Conservation (phyloP, 2,329 filamentous ascomycete genomes). For the Hypoxylon sp. region DNA sequence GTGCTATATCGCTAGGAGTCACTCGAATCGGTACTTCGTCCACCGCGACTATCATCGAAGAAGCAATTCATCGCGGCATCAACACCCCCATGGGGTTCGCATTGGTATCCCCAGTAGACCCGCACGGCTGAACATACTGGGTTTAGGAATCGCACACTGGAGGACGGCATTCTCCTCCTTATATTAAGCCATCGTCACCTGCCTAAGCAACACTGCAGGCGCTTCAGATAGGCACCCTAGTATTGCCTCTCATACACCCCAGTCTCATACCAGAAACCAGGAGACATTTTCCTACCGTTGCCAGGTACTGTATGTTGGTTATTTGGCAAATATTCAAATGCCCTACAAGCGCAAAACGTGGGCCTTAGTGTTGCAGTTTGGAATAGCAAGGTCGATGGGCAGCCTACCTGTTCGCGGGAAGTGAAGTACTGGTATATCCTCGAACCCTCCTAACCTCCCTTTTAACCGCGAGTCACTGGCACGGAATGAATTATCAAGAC, state of each 20-base stretch:
- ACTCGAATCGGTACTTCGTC: conserved; percentile 70
- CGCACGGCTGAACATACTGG: background rate
- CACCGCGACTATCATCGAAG: conserved; percentile 68
- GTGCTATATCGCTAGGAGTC: conserved; percentile 68
- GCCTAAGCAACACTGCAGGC: background rate
- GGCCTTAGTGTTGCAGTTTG: background rate
- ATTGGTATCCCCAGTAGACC: conserved; percentile 17
- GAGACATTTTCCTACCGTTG: background rate
- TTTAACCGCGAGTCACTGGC: background rate
- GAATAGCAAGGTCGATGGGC: background rate
- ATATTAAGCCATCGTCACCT: background rate
- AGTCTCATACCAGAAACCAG: background rate
- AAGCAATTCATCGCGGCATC: conserved; percentile 62
- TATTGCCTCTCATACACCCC: background rate
- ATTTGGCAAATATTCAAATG: background rate
- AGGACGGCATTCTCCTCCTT: background rate
- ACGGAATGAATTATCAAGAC: background rate
- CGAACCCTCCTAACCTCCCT: background rate
- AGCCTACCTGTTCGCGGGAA: background rate
- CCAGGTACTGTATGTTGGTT: background rate
- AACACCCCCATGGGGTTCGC: conserved; percentile 31
- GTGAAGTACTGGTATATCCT: background rate
- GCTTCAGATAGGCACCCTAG: background rate
- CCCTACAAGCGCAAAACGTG: background rate
- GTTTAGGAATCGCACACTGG: background rate